Conservation (phyloP, 352 stramenopile genomes). For the Phytopythium montanum region DNA sequence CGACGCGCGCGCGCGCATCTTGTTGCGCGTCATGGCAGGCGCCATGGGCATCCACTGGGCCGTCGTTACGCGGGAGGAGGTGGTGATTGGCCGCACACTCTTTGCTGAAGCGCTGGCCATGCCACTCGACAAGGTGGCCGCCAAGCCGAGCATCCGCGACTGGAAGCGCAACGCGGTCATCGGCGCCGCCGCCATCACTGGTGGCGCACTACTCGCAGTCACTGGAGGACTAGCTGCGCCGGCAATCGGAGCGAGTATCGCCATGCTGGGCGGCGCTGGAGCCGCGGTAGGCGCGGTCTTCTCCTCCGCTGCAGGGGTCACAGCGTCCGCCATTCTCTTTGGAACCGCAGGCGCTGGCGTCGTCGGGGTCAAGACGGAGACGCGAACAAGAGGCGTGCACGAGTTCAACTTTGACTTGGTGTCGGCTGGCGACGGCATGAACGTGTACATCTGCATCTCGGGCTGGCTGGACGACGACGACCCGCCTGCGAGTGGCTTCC, state of each 20-base stretch:
- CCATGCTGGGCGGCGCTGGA: slow-evolving; percentile 57
- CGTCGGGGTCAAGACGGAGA: slow-evolving; percentile 78
- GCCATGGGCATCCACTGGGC: slow-evolving; percentile 56
- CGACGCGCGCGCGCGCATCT: slow-evolving; percentile 55
- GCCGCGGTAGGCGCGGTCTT: slow-evolving; percentile 58
- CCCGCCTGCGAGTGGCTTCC: slow-evolving; percentile 46
- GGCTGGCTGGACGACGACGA: slow-evolving; percentile 84
- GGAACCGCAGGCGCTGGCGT: slow-evolving; percentile 74
- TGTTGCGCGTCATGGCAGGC: slow-evolving; percentile 45
- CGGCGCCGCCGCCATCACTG: slow-evolving; percentile 61
- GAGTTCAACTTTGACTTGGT: slow-evolving; percentile 83
- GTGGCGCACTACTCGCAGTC: slow-evolving; percentile 66
- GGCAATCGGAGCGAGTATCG: slow-evolving; percentile 56
- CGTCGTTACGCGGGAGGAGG: slow-evolving; percentile 63
- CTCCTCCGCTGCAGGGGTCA: slow-evolving; percentile 47
- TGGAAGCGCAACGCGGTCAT: slow-evolving; percentile 81
- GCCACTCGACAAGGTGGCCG: slow-evolving; percentile 55
- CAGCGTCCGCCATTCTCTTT: slow-evolving; percentile 76
- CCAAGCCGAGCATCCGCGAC: slow-evolving; percentile 61
- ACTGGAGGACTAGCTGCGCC: slow-evolving; percentile 66
- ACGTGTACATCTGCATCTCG: slow-evolving; percentile 86
- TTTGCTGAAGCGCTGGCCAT: slow-evolving; percentile 74
- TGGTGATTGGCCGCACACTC: slow-evolving; percentile 59
- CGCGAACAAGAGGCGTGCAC: slow-evolving; percentile 65
- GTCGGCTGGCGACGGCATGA: slow-evolving; percentile 78